Base-by-base conservation (phyloP, 1,284 basidiomycete genomes). In the Boletellus deceptivus region DNA sequence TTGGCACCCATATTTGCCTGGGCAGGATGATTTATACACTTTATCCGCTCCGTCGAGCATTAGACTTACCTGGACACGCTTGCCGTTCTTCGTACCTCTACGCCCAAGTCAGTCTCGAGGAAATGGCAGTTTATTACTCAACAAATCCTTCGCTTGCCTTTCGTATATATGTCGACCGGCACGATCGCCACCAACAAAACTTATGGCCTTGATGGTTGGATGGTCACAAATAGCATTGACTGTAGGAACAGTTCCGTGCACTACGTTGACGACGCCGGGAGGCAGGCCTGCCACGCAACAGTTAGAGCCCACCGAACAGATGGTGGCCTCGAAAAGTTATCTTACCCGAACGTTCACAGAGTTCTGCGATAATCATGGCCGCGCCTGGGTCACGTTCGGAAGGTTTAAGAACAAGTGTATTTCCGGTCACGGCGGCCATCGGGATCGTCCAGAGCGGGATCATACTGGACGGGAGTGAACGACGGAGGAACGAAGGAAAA, bases 371-470 rank as follows among this genome's bases (percentile, higher is more conserved):
- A 58, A 99, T 96, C 90, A 97, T 95, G 16, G 93, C 88, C 9
- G 96, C 96, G 54, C 94, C 95, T 18, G 96, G 96, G 65, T 97
- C 95, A 27, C 96, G 84, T 71, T 98, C 96, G 2, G 93, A 96
- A 18, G 96, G 96, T 69, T 99, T 99, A 59, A 98, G 75, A 56
- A 99, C 80, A 42, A 98, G 79, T 0, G 96, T 95, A 69, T 99
- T 99, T 46, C 96, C 94, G 5, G 91, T 92, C n/a, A 88, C 86
- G 24, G 85, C 76, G 14, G 92, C 90, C 76, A 90, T 83, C 11
- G 93, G 91, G 55, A 97, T 93, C 1, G 92, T 90, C 95, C 95
- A 98, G 10, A 98, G 77, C 0, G 95, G 94, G 62, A 98, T 98
- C 93, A 97, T 97, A 13, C 93, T 93, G 49, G 41, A 44, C 45